Evolutionary conservation across 805 yeast species (phyloP), one percentile per base, ranked within the genome.

Genomic region (Kluyveromyces starmeri): DNA sequence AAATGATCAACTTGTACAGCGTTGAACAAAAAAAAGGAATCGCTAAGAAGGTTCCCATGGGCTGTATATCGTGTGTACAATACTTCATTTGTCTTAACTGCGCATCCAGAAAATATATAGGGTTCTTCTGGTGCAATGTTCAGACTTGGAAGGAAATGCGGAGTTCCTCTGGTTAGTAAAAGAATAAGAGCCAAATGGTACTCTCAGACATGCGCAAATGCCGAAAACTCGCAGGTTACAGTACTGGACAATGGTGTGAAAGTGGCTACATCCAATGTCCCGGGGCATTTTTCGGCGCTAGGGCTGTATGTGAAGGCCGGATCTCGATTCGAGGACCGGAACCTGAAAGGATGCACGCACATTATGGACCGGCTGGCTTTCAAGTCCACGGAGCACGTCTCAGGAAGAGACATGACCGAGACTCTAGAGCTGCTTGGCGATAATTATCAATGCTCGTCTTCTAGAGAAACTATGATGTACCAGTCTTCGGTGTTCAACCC

Each of bases 261-360:
- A 43, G 79, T 89, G 5, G 88, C 85, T 8, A 81, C 94, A 3
- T 92, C 85, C 40, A 76, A 83, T 28, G 71, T 81, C 0, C 92
- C 96, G 2, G 86, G 94, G 25, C 95, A 88, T 58, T 92, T 92
- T 54, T 71, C 89, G 38, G 95, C 96, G 0, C 59, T 88, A 28
- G 97, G 97, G 1, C 70, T 89, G 28, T 92, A 84, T 51, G 70
- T 92, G 4, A 80, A 83, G 50, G 95, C 94, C 2, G 98, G 98
- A 1, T 79, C 95, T 2, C 69, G 97, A 32, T 85, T 67, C 53
- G 97, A 92, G 58, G 64, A 68, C 20, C 65, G 62, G 2, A 48
- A 53, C 19, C 48, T 75, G 35, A 70, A 75, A 23, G 98, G 98
- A 1, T 65, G 79, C 31, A 77, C 94, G 5, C 97, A 92, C 55